Evolutionary conservation across 2,329 filamentous ascomycete genomes (phyloP).

Genomic region (Botrytis squamosa): DNA sequence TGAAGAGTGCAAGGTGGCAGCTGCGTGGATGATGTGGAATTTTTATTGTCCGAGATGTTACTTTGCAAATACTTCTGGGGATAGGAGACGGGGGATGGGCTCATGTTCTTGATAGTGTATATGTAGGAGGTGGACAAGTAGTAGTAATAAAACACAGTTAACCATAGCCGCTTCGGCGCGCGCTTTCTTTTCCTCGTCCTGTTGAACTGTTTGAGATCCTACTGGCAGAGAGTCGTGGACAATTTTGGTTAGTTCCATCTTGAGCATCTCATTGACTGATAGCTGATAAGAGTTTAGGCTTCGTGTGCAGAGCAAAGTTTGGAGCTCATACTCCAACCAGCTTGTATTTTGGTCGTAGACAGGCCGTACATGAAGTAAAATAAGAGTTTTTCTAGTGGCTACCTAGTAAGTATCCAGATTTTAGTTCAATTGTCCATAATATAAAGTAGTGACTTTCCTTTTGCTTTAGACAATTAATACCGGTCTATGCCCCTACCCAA

Average conservation of each 20-base stretch:
- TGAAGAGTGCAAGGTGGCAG: background rate
- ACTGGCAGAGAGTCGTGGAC: background rate
- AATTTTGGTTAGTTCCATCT: too few relatives aligned
- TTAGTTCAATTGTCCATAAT: background rate
- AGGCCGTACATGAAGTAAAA: background rate
- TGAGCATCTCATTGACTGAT: too few relatives aligned
- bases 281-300: too few relatives aligned
- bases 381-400: accelerated
- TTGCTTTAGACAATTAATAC: background rate
- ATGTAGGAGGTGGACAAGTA: background rate
- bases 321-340: too few relatives aligned
- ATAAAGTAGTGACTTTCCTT: background rate
- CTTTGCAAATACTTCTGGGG: background rate
- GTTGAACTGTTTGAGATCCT: too few relatives aligned
- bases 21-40: too few relatives aligned
- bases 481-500: background rate
- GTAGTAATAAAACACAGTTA: background rate
- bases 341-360: background rate
- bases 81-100: background rate
- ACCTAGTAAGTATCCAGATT: background rate
- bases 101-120: background rate
- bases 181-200: too few relatives aligned
- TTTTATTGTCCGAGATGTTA: background rate
- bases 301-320: background rate
- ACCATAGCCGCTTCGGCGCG: background rate